These are phyloP conservation scores for Pleurotus djamor DNA, from an alignment of 768 basidiomycete genomes.

Conservation along the genomic window DNA sequence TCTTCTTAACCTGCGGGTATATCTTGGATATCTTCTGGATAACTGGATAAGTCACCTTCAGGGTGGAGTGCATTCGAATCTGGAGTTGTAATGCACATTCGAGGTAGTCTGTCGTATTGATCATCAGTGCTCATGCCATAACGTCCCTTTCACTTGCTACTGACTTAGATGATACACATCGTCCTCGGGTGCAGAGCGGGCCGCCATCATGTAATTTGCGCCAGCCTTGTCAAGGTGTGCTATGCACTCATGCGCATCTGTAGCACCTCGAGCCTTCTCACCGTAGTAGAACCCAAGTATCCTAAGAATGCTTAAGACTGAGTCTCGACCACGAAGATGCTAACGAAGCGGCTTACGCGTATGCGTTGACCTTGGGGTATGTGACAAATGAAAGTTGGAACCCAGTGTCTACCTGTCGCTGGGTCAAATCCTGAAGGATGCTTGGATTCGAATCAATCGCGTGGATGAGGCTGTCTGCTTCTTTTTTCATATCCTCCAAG, in stretches of 20 bases:
- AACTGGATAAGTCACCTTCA: conserved; percentile 18
- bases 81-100: conserved; percentile 28
- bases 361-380: conserved; percentile 36
- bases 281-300: conserved; percentile 18
- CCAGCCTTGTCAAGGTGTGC: neutral
- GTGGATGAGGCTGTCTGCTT: conserved; percentile 26
- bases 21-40: conserved; percentile 16
- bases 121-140: too few species aligned
- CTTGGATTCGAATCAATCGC: conserved; percentile 15
- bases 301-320: conserved; percentile 9
- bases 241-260: neutral
- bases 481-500: conserved; percentile 24
- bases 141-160: neutral
- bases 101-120: conserved; percentile 13
- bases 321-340: neutral
- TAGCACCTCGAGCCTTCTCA: neutral
- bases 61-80: conserved; percentile 18
- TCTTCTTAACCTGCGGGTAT: conserved; percentile 17
- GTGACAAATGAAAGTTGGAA: conserved; percentile 31
- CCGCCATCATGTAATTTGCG: neutral
- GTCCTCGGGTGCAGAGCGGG: neutral
- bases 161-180: neutral
- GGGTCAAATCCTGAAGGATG: neutral
- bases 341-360: conserved; percentile 13
- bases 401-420: conserved; percentile 17